Evolutionary conservation across 1,284 basidiomycete genomes (phyloP), one percentile per base, ranked within the genome.

Genomic region (Naganishia liquefaciens): DNA sequence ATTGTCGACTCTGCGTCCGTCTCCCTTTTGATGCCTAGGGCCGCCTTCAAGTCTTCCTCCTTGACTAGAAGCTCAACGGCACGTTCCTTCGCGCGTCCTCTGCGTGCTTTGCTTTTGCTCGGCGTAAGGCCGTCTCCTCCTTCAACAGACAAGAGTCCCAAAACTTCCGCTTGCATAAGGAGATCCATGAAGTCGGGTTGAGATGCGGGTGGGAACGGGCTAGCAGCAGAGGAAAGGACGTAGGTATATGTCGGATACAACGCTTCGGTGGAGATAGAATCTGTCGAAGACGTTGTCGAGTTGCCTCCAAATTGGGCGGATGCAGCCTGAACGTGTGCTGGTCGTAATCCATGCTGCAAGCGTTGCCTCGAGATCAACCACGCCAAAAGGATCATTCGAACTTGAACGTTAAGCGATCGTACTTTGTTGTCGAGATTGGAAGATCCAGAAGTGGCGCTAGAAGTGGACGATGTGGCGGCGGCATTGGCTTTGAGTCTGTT

Each of bases 111-210:
- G 42, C 53, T 50, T 28, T 66, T 66, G 44, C 55, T 66, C 37
- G 55, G 66, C 2, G 55, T 63, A 17, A 53, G 27, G 40, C 55
- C 52, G 25, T 65, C 43, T n/a, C 54, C 53, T 46, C 60, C 65
- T 1, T 63, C 57, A 23, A 78, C 61, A 19, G 69, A 68, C 27
- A 79, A 67, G 28, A 79, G 62, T 25, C 78, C 78, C 13, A 78
- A 68, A 3, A 73, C 74, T 65, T 79, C 77, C 46, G 77, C 72
- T 65, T 77, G 77, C 51, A 74, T 75, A 2, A 79, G 64, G 27
- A 79, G 65, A 67, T 79, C 78, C 54, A 76, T 71, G 63, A 77
- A 79, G 69, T 79, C 78, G 33, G 72, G 71, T 66, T 78, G 77
- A 19, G 76, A 68, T 1, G 75, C 72, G 2, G 78, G 78, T 5